Conservation (phyloP, 1,284 basidiomycete genomes). For the Leccinum subrobustum region DNA sequence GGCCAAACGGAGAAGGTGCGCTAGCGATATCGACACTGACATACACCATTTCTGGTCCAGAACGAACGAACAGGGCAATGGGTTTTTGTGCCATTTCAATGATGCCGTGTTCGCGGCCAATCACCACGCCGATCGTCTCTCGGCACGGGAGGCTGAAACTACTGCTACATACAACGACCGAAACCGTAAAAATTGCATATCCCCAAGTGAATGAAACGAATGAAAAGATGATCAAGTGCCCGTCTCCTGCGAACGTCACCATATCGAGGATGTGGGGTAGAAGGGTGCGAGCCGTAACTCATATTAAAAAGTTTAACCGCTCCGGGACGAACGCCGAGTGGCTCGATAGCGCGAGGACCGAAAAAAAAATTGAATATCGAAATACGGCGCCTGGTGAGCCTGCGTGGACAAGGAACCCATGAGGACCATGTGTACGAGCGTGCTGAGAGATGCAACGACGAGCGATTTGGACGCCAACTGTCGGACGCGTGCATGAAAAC, state of each 20-base stretch:
- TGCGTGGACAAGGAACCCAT: not conserved
- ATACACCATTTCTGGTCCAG: conserved; percentile 9
- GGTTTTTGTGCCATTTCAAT: not conserved
- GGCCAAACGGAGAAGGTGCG: conserved; percentile 3
- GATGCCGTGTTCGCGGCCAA: not conserved
- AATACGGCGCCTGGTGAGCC: not conserved
- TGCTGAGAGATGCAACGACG: not conserved
- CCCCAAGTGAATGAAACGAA: not conserved
- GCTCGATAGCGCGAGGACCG: not conserved
- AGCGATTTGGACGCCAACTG: not conserved
- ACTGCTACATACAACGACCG: not conserved
- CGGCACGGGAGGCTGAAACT: not conserved
- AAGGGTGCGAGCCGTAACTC: conserved; percentile 16
- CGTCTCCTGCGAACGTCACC: conserved; percentile 1
- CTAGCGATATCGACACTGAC: conserved; percentile 1
- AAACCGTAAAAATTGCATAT: not conserved
- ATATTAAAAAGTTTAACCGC: conserved; percentile 29
- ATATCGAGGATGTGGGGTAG: conserved; percentile 15
- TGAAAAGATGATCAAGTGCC: not conserved
- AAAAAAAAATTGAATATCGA: not conserved
- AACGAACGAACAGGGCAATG: conserved; percentile 7
- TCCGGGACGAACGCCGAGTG: conserved; percentile 1
- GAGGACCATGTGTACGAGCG: not conserved
- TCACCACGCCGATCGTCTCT: not conserved
- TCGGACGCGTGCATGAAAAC: conserved; percentile 8